Conservation (phyloP, 1,284 basidiomycete genomes). For the Inonotus obliquus region DNA sequence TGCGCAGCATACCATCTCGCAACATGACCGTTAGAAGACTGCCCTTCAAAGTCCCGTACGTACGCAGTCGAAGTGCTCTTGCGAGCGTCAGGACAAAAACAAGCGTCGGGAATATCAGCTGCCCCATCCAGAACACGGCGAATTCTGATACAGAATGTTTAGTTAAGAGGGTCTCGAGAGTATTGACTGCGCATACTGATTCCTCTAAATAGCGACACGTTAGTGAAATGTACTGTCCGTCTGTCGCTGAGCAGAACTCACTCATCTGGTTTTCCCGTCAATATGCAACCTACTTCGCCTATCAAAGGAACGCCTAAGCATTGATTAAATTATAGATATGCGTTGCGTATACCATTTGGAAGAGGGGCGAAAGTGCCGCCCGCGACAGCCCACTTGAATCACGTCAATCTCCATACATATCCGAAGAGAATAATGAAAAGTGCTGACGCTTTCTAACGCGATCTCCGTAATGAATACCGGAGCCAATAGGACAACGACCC, state of each 20-base stretch:
- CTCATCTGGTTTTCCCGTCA: constrained; percentile 13
- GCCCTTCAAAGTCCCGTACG: constrained; percentile 4
- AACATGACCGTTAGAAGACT: constrained; percentile 10
- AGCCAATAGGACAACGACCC: constrained; percentile 7
- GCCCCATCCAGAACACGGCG: constrained; percentile 18
- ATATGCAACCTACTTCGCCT: constrained; percentile 13
- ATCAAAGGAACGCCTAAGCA: neutral
- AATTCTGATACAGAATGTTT: constrained; percentile 7
- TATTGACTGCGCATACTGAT: constrained; percentile 1
- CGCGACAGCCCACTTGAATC: constrained; percentile 14
- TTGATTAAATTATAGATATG: neutral
- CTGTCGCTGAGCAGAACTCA: neutral
- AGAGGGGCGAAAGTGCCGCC: constrained; percentile 12
- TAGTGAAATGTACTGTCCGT: neutral
- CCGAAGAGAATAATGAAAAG: neutral
- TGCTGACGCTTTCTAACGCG: constrained; percentile 12
- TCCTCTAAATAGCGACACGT: constrained; percentile 5
- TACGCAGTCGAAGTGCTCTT: constrained; percentile 7
- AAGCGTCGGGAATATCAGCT: constrained; percentile 17
- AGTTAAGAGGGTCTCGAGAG: neutral
- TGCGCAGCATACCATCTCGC: constrained; percentile 10
- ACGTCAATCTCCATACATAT: neutral
- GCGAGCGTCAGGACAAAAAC: constrained; percentile 14
- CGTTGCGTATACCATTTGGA: constrained; percentile 2
- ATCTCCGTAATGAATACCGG: constrained; percentile 14